phyloP scores from a whole-genome alignment of 345 rosid genomes.

The Iberis pinnata region DNA sequence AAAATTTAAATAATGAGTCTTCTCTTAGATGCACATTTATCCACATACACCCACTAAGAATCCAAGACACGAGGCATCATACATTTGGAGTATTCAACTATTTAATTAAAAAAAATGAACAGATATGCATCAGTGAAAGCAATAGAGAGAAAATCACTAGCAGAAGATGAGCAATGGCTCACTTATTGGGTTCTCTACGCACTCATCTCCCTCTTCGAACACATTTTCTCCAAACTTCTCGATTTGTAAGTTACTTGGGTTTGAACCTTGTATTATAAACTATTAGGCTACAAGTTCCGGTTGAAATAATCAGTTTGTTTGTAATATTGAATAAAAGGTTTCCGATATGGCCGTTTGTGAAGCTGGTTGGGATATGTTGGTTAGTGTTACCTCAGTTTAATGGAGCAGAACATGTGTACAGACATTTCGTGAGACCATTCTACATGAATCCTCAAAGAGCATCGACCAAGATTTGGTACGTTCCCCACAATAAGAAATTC shows the following conservation, averaged over 20 bases:
- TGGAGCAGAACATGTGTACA: slow-evolving; percentile 86
- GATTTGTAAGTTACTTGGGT: slow-evolving; percentile 50
- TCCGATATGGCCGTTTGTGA: slow-evolving; percentile 76
- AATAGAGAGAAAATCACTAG: slow-evolving; percentile 72
- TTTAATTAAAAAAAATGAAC: slow-evolving; percentile 16
- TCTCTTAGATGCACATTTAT: slow-evolving; percentile 16
- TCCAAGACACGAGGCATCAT: slow-evolving; percentile 18
- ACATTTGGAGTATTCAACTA: slow-evolving; percentile 3
- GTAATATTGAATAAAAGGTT: slow-evolving; percentile 44
- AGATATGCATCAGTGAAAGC: slow-evolving; percentile 91
- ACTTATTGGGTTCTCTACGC: slow-evolving; percentile 96
- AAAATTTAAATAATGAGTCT: background rate
- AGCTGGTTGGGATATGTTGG: slow-evolving; percentile 85
- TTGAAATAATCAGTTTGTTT: too few relatives aligned
- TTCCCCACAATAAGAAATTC: slow-evolving; percentile 72
- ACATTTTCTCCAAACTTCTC: slow-evolving; percentile 68
- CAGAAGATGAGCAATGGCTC: slow-evolving; percentile 91
- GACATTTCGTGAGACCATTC: slow-evolving; percentile 71
- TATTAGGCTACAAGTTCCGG: too few relatives aligned
- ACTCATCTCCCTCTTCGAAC: slow-evolving; percentile 75
- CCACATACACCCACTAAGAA: slow-evolving; percentile 25
- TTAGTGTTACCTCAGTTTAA: slow-evolving; percentile 84
- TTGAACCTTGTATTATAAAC: background rate
- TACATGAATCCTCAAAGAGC: slow-evolving; percentile 58
- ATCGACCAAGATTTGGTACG: slow-evolving; percentile 78